Conservation (phyloP, 805 yeast genomes). For the Candida vartiovaarae region DNA sequence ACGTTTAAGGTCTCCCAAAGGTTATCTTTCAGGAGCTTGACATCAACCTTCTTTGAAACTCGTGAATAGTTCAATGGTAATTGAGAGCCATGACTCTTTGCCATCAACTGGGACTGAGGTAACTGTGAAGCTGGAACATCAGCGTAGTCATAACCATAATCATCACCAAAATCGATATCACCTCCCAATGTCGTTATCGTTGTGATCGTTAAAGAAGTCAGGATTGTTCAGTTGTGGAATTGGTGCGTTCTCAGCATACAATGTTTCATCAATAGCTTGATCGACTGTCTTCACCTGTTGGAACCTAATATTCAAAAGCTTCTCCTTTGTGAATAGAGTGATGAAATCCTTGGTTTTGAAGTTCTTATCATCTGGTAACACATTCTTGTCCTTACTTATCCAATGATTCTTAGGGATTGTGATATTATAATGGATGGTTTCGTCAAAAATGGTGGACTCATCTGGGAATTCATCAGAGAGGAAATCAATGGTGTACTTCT, state of each 20-base stretch:
- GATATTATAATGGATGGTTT: slow-evolving; percentile 17
- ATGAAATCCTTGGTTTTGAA: slow-evolving; percentile 66
- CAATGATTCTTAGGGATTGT: slow-evolving; percentile 37
- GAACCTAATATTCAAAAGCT: slow-evolving; percentile 32
- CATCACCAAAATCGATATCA: slow-evolving; percentile 21
- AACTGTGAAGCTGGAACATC: slow-evolving; percentile 12
- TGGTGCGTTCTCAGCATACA: slow-evolving; percentile 58
- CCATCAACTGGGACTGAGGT: slow-evolving; percentile 17
- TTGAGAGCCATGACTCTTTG: slow-evolving; percentile 18
- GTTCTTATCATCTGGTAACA: slow-evolving; percentile 67
- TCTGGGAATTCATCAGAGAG: slow-evolving; percentile 21
- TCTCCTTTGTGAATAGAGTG: slow-evolving; percentile 62
- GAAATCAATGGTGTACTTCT: slow-evolving; percentile 38
- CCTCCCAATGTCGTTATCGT: slow-evolving; percentile 28
- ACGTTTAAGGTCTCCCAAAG: slow-evolving; percentile 53
- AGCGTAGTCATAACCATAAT: slow-evolving; percentile 27
- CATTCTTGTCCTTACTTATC: slow-evolving; percentile 36
- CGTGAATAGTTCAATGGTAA: slow-evolving; percentile 51
- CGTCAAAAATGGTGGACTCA: slow-evolving; percentile 35
- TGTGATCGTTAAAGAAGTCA: slow-evolving; percentile 33
- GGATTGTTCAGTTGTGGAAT: slow-evolving; percentile 26
- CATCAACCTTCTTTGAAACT: slow-evolving; percentile 74
- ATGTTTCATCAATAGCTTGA: slow-evolving; percentile 50
- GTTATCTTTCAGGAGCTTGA: slow-evolving; percentile 65
- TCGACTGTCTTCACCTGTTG: slow-evolving; percentile 20